A percentile compares a stretch with the other conserved stretches of the same genome.
Evolutionary conservation across 176 grass and related monocot genomes (phyloP).

Genomic region (Avena atlantica): DNA sequence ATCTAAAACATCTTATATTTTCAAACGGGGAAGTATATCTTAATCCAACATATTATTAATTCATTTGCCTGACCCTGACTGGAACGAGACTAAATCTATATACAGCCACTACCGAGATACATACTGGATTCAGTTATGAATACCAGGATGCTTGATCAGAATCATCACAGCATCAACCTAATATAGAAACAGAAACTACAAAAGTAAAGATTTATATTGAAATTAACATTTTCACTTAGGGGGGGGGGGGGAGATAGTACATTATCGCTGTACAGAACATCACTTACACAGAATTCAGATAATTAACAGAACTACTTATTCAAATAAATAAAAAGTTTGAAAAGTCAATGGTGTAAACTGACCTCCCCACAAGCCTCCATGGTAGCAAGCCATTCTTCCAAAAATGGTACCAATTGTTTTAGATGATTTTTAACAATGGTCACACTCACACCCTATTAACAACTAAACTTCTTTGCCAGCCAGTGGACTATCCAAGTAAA

Average conservation of each 20-base stretch:
- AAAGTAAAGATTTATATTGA: not conserved
- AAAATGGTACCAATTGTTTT: constrained; percentile 65
- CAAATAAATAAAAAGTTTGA: not conserved
- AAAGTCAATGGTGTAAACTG: constrained; percentile 26
- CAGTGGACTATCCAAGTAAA: constrained; percentile 32
- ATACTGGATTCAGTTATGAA: not conserved
- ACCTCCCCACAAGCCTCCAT: constrained; percentile 84
- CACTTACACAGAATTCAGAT: constrained; percentile 23
- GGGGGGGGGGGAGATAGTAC: not conserved
- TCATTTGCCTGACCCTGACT: not conserved
- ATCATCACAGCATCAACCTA: constrained; percentile 13
- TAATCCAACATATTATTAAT: not conserved
- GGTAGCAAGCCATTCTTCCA: constrained; percentile 87
- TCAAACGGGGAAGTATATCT: not conserved
- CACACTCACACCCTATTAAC: constrained; percentile 10
- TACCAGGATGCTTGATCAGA: not conserved
- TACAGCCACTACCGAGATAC: not conserved
- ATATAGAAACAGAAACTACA: not conserved
- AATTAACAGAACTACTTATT: constrained; percentile 17
- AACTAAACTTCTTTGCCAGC: not conserved
- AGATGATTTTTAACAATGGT: constrained; percentile 50
- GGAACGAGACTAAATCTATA: not conserved
- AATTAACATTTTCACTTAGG: not conserved
- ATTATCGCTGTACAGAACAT: not conserved
- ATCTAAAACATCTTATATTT: no score